Base-by-base conservation (phyloP, 2,329 filamentous ascomycete genomes). In the Cladosporium halotolerans region DNA sequence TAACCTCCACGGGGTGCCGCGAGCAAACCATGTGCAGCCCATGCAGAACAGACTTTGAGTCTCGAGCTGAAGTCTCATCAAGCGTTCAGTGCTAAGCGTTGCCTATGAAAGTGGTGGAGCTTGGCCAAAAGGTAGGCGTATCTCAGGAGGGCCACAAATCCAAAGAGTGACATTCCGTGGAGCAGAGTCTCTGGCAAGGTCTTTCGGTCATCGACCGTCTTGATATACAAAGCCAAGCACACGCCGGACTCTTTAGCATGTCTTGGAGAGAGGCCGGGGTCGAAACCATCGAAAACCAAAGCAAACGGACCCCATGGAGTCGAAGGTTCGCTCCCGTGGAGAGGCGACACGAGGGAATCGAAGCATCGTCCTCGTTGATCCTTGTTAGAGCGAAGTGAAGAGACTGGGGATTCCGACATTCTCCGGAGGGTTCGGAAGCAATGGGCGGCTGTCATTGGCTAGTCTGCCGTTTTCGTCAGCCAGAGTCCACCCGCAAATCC, bases 1-100 rank as follows among this genome's bases (percentile, higher is more conserved):
- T 42, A 33, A 50, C 34, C 47, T 50, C 47, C 47, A 41, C 42
- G 47, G 47, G 47, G 47, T 33, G 39, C 10, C 11, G 2, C 16
- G n/a, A 14, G 9, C 18, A 33, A 23, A 10, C 16, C 14, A 10
- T 23, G 18, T n/a, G 9, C 18, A 18, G 34, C 6, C 16, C 14
- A 10, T 9, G 40, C 40, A 19, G 40, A 23, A 10, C 8, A 13
- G 39, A n/a, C 19, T 18, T 8, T 9, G 13, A n/a, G 3, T 19
- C 4, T n/a, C n/a, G 14, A 38, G 11, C 16, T 41, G 39, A 18
- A 41, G 39, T 41, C 14, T 41, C 39, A 41, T 13, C 39, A 18
- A 18, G 13, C 14, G 9, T 18, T 18, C 16, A 4, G 11, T 9
- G 11, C 39, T 18, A 18, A 41, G n/a, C 16, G 11, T 14, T 9